Conservation (phyloP, 176 grass and related monocot species). For the Lolium multiflorum region DNA sequence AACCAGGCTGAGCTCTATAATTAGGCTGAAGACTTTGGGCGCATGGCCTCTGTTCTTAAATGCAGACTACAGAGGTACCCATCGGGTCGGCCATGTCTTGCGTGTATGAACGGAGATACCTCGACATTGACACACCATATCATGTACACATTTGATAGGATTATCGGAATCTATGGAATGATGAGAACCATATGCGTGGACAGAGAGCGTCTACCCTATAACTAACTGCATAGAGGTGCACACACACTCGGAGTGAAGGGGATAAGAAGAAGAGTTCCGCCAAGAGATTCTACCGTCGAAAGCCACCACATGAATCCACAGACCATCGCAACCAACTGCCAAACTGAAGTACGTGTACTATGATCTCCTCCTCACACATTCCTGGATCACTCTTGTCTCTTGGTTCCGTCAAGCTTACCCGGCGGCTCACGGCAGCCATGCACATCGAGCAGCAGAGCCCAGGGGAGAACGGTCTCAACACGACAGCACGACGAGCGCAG, state of each 20-base stretch:
- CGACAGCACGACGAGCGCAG: not conserved
- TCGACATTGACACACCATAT: not conserved
- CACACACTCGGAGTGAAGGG: not conserved
- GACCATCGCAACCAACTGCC: not conserved
- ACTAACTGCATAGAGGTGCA: not conserved
- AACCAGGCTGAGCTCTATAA: not conserved
- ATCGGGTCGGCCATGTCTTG: slow-evolving; percentile 14
- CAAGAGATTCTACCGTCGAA: slow-evolving; percentile 37
- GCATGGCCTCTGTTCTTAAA: slow-evolving; percentile 30
- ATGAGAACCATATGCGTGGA: not conserved
- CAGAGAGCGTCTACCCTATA: not conserved
- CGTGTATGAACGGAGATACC: slow-evolving; percentile 40
- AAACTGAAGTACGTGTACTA: not conserved
- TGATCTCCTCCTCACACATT: not conserved
- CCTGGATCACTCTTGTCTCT: slow-evolving; percentile 29
- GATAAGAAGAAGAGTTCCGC: not conserved
- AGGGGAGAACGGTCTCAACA: not conserved
- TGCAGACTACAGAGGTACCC: not conserved
- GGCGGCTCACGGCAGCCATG: slow-evolving; percentile 29
- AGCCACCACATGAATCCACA: slow-evolving; percentile 19
- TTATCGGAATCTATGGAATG: not conserved
- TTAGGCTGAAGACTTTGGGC: slow-evolving; percentile 15
- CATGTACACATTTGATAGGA: not conserved
- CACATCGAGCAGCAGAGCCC: slow-evolving; percentile 7
- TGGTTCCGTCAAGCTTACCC: slow-evolving; percentile 32